A percentile compares a stretch with the other conserved stretches of the same genome.
Conservation (phyloP, 139 green algal species). For the Desmodesmus armatus region DNA sequence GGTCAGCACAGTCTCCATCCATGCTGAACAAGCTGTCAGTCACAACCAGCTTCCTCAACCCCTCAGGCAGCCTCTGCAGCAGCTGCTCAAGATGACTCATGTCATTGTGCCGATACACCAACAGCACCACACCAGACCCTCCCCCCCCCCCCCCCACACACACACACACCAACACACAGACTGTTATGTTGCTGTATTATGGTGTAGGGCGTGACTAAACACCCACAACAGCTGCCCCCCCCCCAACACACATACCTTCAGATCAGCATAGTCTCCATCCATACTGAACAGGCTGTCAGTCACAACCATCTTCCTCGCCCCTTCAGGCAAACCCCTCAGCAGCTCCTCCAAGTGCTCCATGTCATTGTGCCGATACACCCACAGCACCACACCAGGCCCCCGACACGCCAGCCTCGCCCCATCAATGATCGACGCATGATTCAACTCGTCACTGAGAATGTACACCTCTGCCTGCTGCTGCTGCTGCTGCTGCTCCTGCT, state of each 20-base stretch:
- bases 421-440: slow-evolving; percentile 31
- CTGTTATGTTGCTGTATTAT: no score
- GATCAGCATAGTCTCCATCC: slow-evolving; percentile 93
- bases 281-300: slow-evolving; percentile 96
- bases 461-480: background rate
- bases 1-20: slow-evolving; percentile 93
- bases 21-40: slow-evolving; percentile 96
- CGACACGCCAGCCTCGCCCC: background rate
- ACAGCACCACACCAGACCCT: no score
- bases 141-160: no score
- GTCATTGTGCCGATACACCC: slow-evolving; percentile 12
- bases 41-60: slow-evolving; percentile 74
- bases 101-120: slow-evolving; percentile 94
- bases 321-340: background rate
- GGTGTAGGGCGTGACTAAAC: no score
- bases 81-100: slow-evolving; percentile 84
- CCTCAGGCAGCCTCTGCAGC: slow-evolving; percentile 53
- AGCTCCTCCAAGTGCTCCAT: background rate
- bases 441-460: slow-evolving; percentile 5
- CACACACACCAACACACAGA: no score
- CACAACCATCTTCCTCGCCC: slow-evolving; percentile 74
- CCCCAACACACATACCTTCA: slow-evolving; percentile 71
- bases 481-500: background rate
- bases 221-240: no score
- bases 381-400: background rate